Evolutionary conservation across 208 protist species (phyloP).

Genomic region (Crithidia thermophila): DNA sequence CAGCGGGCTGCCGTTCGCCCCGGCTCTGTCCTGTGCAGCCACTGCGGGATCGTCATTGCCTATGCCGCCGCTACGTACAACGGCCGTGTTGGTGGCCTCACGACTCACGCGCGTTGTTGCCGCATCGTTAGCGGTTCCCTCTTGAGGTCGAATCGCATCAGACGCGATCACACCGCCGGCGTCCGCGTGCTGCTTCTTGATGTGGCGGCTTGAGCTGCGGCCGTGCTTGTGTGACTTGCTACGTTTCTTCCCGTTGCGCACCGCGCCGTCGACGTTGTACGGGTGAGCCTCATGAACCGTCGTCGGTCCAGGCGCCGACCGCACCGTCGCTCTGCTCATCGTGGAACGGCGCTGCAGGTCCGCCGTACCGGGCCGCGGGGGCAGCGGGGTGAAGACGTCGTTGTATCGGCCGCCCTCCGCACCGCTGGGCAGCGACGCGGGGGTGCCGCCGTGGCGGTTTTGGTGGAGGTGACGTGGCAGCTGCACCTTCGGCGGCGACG

Average conservation of each 20-base stretch:
- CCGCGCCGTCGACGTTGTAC: constrained; percentile 5
- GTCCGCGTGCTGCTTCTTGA: neutral
- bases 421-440: neutral
- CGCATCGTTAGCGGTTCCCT: neutral
- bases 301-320: neutral
- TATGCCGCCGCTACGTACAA: neutral
- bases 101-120: no score
- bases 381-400: constrained; percentile 10
- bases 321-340: neutral
- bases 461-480: neutral
- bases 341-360: neutral
- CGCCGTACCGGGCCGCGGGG: constrained; percentile 1
- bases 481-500: neutral
- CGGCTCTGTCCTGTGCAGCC: no score
- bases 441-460: neutral
- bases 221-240: constrained; percentile 5
- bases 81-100: neutral
- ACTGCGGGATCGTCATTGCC: neutral
- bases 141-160: neutral
- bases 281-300: neutral
- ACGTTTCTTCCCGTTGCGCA: neutral
- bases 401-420: neutral
- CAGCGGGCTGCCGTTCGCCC: neutral
- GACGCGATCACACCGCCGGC: neutral
- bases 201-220: neutral